phyloP scores from a whole-genome alignment of 768 basidiomycete genomes.

The Saitozyma sp. region DNA sequence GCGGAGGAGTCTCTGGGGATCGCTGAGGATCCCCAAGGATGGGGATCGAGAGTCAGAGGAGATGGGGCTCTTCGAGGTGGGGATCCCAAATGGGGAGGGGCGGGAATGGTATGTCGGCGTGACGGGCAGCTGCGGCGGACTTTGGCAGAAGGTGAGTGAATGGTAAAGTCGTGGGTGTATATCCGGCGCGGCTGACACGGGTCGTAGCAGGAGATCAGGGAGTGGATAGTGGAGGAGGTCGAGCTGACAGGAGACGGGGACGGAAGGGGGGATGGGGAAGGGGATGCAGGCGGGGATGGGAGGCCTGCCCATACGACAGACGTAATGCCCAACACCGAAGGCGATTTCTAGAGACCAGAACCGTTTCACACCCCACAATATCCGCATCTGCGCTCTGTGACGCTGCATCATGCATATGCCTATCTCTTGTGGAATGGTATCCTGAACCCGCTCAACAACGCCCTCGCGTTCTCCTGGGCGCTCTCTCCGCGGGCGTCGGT shows the following conservation, averaged over 20 bases:
- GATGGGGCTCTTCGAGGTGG: slow-evolving; percentile 19
- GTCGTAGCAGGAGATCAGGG: background rate
- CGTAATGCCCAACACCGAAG: too few relatives aligned
- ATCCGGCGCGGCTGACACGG: too few relatives aligned
- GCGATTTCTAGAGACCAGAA: too few relatives aligned
- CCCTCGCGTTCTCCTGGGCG: slow-evolving; percentile 83
- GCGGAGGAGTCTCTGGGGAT: slow-evolving; percentile 12
- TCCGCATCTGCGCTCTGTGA: too few relatives aligned
- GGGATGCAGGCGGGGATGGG: too few relatives aligned
- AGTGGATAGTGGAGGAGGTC: slow-evolving; percentile 23
- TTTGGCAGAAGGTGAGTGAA: slow-evolving; percentile 39
- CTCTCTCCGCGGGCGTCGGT: slow-evolving; percentile 85
- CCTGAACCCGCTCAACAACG: slow-evolving; percentile 85
- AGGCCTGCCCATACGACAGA: too few relatives aligned
- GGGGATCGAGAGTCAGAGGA: slow-evolving; percentile 8
- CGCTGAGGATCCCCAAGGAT: slow-evolving; percentile 14
- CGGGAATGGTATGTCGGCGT: slow-evolving; percentile 37
- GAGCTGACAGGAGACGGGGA: background rate
- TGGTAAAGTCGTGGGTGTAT: too few relatives aligned
- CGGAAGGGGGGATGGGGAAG: too few relatives aligned
- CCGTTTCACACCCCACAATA: too few relatives aligned
- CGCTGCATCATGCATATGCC: background rate
- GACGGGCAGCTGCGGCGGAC: slow-evolving; percentile 43
- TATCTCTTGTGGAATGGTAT: slow-evolving; percentile 71
- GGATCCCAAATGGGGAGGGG: slow-evolving; percentile 12